phyloP scores from a whole-genome alignment of 2,329 filamentous ascomycete genomes.

The Hawksworthiomyces lignivorus region DNA sequence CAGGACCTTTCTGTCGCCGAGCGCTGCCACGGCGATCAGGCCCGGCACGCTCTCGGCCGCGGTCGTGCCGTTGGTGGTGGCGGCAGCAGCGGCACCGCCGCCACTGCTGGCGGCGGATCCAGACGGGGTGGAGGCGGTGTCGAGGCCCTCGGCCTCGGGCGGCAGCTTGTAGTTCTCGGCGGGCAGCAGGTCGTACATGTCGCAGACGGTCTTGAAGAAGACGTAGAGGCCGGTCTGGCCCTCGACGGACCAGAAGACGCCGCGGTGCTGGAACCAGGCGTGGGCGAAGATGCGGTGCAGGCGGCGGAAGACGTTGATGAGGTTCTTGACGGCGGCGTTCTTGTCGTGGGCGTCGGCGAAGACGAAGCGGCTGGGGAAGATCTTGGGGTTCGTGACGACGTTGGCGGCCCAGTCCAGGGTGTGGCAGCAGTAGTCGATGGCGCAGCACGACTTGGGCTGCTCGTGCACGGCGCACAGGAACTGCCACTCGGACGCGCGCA shows the following conservation, averaged over 20 bases:
- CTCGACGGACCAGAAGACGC: slow-evolving; percentile 93
- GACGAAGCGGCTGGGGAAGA: slow-evolving; percentile 80
- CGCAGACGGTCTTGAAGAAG: slow-evolving; percentile 95
- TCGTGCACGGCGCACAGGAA: slow-evolving; percentile 98
- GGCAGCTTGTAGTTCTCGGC: slow-evolving; percentile 95
- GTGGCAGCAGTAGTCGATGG: slow-evolving; percentile 98
- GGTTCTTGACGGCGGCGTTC: slow-evolving; percentile 64
- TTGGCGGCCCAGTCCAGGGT: slow-evolving; percentile 97
- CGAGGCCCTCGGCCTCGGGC: slow-evolving; percentile 80
- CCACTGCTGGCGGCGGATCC: slow-evolving; percentile 2
- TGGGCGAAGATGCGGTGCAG: slow-evolving; percentile 97
- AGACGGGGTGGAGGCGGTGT: slow-evolving; percentile 30
- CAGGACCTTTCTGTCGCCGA: slow-evolving; percentile 10
- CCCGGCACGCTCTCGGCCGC: slow-evolving; percentile 5
- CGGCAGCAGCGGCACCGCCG: not conserved
- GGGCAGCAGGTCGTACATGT: slow-evolving; percentile 80
- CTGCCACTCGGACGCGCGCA: slow-evolving; percentile 98
- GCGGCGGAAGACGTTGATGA: slow-evolving; percentile 90
- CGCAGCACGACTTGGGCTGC: slow-evolving; percentile 91
- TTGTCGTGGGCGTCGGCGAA: slow-evolving; percentile 50
- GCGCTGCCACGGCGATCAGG: slow-evolving; percentile 10
- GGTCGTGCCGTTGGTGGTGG: slow-evolving; percentile 3
- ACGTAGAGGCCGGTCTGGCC: slow-evolving; percentile 85
- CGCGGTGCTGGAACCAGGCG: slow-evolving; percentile 95
- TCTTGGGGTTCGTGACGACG: slow-evolving; percentile 86